These are phyloP conservation scores for Phylloporus arenicola DNA, from an alignment of 768 basidiomycete species.

Conservation along the genomic window DNA sequence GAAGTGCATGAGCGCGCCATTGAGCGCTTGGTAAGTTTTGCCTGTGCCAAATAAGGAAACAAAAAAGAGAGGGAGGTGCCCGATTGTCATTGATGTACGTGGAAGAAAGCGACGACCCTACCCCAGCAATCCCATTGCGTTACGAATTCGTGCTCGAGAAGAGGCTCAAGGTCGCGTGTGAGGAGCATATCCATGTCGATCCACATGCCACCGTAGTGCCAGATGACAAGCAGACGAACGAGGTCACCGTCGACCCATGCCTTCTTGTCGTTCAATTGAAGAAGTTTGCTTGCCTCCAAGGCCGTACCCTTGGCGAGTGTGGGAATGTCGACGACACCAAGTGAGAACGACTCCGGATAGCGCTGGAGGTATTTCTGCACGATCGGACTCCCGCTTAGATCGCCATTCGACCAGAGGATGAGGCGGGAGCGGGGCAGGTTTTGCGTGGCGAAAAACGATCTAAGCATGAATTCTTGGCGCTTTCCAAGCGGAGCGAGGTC, in stretches of 20 bases:
- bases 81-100: constrained; percentile 2
- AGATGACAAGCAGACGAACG: no score
- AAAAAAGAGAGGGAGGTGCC: neutral
- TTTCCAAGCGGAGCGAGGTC: constrained; percentile 76
- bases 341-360: constrained; percentile 67
- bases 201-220: no score
- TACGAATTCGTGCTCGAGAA: constrained; percentile 66
- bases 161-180: constrained; percentile 60
- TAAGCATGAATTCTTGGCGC: constrained; percentile 85
- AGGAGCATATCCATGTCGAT: no score
- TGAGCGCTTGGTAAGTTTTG: no score
- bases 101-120: no score
- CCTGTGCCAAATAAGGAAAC: constrained; percentile 70
- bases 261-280: no score
- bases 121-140: constrained; percentile 22
- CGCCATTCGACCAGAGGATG: constrained; percentile 90
- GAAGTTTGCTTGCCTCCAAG: no score
- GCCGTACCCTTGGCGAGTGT: constrained; percentile 52
- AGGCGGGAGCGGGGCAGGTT: constrained; percentile 59
- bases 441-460: constrained; percentile 92
- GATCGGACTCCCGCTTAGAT: constrained; percentile 51
- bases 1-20: constrained; percentile 7
- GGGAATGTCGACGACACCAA: constrained; percentile 63
- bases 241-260: no score
- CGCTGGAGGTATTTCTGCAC: constrained; percentile 53